Evolutionary conservation across 2,329 filamentous ascomycete genomes (phyloP).

Genomic region (Fusarium begoniae): DNA sequence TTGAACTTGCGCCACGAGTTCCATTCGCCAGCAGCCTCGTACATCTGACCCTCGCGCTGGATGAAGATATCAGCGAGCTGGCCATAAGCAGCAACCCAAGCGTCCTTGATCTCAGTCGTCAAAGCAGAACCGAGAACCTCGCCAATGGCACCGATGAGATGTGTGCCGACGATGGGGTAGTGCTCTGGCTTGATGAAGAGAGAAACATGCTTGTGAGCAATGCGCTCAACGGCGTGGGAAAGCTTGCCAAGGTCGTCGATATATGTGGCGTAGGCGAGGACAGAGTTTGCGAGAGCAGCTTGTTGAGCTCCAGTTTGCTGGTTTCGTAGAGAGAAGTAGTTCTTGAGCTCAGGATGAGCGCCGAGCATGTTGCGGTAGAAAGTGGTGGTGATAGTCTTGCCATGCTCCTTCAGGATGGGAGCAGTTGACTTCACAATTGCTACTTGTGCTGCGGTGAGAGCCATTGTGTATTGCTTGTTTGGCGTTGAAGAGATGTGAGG

Average conservation of each 20-base stretch:
- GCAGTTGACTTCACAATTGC: constrained; percentile 80
- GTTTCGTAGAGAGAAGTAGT: constrained; percentile 76
- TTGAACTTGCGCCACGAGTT: constrained; percentile 60
- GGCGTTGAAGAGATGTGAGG: neutral
- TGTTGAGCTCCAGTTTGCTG: constrained; percentile 75
- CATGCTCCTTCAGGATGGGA: constrained; percentile 75
- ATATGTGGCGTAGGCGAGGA: constrained; percentile 77
- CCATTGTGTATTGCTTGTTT: constrained; percentile 44
- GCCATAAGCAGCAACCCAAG: constrained; percentile 77
- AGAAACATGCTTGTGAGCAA: constrained; percentile 79
- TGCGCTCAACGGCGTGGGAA: constrained; percentile 67
- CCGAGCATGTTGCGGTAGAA: constrained; percentile 77
- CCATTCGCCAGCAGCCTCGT: constrained; percentile 60
- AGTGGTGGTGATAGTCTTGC: constrained; percentile 71
- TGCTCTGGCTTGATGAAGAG: constrained; percentile 75
- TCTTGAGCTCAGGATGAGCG: constrained; percentile 71
- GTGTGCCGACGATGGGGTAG: constrained; percentile 74
- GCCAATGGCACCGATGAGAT: constrained; percentile 74
- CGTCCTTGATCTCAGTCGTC: constrained; percentile 72
- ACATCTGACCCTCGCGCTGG: constrained; percentile 68
- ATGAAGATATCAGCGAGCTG: constrained; percentile 78
- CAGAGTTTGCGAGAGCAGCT: constrained; percentile 72
- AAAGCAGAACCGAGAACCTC: constrained; percentile 73
- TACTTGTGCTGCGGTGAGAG: constrained; percentile 71
- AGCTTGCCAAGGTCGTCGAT: constrained; percentile 75